A percentile compares a stretch with the other conserved stretches of the same genome.
Conservation (phyloP, 2,329 filamentous ascomycete species). For the Aspergillus quadrilineatus region DNA sequence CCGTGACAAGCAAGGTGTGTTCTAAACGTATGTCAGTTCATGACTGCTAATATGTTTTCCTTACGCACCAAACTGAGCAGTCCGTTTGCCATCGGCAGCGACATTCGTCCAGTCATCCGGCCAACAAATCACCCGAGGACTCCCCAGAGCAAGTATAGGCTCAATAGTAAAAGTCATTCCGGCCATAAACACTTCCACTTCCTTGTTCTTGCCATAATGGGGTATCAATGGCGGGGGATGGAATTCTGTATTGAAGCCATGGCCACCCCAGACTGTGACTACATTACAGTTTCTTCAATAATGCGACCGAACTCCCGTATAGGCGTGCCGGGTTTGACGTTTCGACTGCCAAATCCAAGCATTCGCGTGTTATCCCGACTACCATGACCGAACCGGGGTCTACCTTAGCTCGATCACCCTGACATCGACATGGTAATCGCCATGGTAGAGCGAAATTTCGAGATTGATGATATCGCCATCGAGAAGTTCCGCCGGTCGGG, state of each 20-base stretch:
- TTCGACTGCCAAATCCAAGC: conserved; percentile 77
- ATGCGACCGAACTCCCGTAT: conserved; percentile 86
- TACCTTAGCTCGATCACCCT: conserved; percentile 75
- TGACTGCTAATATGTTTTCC: background rate
- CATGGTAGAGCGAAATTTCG: conserved; percentile 85
- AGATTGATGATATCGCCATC: conserved; percentile 95
- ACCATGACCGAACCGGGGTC: conserved; percentile 80
- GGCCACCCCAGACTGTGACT: conserved; percentile 86
- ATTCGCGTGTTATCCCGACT: conserved; percentile 80
- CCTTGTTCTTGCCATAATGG: conserved; percentile 95
- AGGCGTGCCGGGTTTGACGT: conserved; percentile 80
- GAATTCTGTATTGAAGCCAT: conserved; percentile 86
- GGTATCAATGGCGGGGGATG: conserved; percentile 88
- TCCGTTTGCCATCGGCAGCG: conserved; percentile 79
- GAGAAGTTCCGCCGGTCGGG: conserved; percentile 78
- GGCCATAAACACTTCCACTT: conserved; percentile 81
- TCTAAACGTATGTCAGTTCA: conserved; percentile 44
- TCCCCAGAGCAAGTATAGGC: conserved; percentile 87
- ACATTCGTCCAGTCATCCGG: conserved; percentile 95
- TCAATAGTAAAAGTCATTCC: conserved; percentile 97
- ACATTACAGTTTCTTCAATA: conserved; percentile 78
- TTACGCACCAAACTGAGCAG: conserved; percentile 71
- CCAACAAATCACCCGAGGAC: conserved; percentile 84
- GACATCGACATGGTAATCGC: conserved; percentile 85
- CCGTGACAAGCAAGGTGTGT: conserved; percentile 76